phyloP scores from a whole-genome alignment of 2,329 filamentous ascomycete species.

The Neonectria ditissima region DNA sequence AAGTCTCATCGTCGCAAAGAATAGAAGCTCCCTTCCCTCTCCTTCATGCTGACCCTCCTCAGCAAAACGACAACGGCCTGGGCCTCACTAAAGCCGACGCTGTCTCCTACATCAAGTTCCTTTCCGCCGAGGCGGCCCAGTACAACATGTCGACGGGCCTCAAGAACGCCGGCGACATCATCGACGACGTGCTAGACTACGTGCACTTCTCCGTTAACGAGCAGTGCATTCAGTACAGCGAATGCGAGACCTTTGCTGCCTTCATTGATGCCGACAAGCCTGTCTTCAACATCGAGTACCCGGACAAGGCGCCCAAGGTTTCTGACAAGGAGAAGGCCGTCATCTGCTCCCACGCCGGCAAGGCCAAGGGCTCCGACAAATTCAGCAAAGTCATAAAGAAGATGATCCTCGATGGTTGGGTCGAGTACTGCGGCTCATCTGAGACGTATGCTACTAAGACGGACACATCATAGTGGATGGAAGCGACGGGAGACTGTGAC shows the following conservation, averaged over 20 bases:
- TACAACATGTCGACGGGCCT: conserved; percentile 72
- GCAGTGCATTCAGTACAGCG: conserved; percentile 71
- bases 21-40: background rate
- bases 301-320: conserved; percentile 60
- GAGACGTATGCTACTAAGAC: conserved; percentile 45
- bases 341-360: conserved; percentile 57
- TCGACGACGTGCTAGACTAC: conserved; percentile 58
- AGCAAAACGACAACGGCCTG: conserved; percentile 72
- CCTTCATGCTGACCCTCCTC: background rate
- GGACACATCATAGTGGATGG: conserved; percentile 23
- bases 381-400: conserved; percentile 77
- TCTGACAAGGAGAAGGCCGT: conserved; percentile 47
- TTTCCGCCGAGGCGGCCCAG: conserved; percentile 64
- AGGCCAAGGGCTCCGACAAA: conserved; percentile 55
- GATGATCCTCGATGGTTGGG: conserved; percentile 72
- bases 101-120: conserved; percentile 69
- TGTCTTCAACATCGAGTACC: conserved; percentile 81
- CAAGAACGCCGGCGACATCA: conserved; percentile 75
- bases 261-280: conserved; percentile 73
- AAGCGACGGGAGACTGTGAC: too few species aligned
- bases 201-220: conserved; percentile 78
- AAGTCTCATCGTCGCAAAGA: conserved; percentile 34
- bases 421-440: conserved; percentile 63
- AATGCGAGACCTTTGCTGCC: conserved; percentile 68
- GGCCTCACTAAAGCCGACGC: conserved; percentile 67